Evolutionary conservation across 495 filamentous ascomycete species (phyloP).

Genomic region (Penicillium cosmopolitanum): DNA sequence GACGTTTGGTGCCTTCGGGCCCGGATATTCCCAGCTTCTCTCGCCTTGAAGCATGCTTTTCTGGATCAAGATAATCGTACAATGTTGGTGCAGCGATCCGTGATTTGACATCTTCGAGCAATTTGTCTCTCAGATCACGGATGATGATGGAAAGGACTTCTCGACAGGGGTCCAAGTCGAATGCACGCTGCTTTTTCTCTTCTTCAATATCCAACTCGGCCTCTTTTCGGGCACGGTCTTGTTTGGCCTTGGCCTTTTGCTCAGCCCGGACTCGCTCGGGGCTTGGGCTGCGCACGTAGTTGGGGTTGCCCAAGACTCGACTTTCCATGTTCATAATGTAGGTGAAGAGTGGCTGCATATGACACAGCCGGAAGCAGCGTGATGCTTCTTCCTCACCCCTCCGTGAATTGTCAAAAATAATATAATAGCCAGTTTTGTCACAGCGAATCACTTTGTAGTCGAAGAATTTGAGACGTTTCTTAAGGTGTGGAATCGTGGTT

Average conservation of each 20-base stretch:
- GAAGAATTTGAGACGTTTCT: constrained; percentile 80
- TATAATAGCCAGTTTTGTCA: constrained; percentile 87
- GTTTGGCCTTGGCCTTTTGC: constrained; percentile 56
- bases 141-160: constrained; percentile 78
- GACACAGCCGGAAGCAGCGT: constrained; percentile 70
- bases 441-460: constrained; percentile 75
- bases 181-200: constrained; percentile 81
- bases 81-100: constrained; percentile 81
- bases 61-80: constrained; percentile 82
- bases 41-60: constrained; percentile 73
- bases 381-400: constrained; percentile 78
- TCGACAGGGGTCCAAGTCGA: constrained; percentile 81
- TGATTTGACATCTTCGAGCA: constrained; percentile 83
- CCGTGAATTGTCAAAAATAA: constrained; percentile 78
- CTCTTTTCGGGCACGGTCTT: constrained; percentile 63
- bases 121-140: constrained; percentile 79
- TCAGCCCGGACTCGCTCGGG: constrained; percentile 56
- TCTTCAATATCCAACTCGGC: constrained; percentile 79
- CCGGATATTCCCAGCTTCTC: constrained; percentile 77
- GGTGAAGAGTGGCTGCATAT: constrained; percentile 81
- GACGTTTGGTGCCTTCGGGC: constrained; percentile 58
- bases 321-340: constrained; percentile 93
- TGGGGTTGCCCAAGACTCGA: constrained; percentile 68
- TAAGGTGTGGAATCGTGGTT: constrained; percentile 81
- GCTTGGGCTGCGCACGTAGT: constrained; percentile 66